Conservation (phyloP, 495 filamentous ascomycete species). For the Entonaema liquescens region DNA sequence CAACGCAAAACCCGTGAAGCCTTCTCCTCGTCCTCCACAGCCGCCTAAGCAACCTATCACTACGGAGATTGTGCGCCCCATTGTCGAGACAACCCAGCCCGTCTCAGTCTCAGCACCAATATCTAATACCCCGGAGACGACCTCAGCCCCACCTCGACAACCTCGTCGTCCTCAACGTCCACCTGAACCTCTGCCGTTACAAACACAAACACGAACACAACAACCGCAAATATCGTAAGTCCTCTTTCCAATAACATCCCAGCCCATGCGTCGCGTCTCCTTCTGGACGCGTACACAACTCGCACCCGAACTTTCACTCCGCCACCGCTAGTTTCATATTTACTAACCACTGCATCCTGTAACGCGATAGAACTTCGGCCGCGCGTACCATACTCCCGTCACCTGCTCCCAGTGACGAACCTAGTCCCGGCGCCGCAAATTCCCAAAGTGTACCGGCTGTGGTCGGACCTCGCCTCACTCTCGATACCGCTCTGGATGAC, state of each 20-base stretch:
- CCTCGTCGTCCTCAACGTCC: slow-evolving; percentile 3
- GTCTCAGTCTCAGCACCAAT: slow-evolving; percentile 22
- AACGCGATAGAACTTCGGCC: slow-evolving; percentile 18
- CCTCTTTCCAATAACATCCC: not conserved
- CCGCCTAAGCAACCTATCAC: slow-evolving; percentile 23
- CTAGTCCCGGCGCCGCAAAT: slow-evolving; percentile 52
- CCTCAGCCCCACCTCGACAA: slow-evolving; percentile 8
- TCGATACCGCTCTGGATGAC: slow-evolving; percentile 22
- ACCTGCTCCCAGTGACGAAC: slow-evolving; percentile 64
- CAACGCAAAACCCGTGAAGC: slow-evolving; percentile 48
- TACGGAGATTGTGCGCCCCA: slow-evolving; percentile 6
- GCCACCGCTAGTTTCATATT: not conserved
- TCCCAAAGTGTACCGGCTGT: slow-evolving; percentile 37
- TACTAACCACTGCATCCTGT: slow-evolving; percentile 27
- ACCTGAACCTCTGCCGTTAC: slow-evolving; percentile 7
- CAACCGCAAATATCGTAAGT: slow-evolving; percentile 22
- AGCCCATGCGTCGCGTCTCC: not conserved
- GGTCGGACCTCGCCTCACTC: slow-evolving; percentile 45
- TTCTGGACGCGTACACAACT: not conserved
- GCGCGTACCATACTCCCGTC: slow-evolving; percentile 57
- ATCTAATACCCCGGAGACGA: slow-evolving; percentile 13
- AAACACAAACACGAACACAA: slow-evolving; percentile 10
- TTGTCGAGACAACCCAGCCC: slow-evolving; percentile 28
- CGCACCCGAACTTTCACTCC: not conserved
- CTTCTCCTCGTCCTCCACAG: slow-evolving; percentile 50